These are phyloP conservation scores for Tilletia setariae DNA, from an alignment of 1,284 basidiomycete species.

Conservation along the genomic window DNA sequence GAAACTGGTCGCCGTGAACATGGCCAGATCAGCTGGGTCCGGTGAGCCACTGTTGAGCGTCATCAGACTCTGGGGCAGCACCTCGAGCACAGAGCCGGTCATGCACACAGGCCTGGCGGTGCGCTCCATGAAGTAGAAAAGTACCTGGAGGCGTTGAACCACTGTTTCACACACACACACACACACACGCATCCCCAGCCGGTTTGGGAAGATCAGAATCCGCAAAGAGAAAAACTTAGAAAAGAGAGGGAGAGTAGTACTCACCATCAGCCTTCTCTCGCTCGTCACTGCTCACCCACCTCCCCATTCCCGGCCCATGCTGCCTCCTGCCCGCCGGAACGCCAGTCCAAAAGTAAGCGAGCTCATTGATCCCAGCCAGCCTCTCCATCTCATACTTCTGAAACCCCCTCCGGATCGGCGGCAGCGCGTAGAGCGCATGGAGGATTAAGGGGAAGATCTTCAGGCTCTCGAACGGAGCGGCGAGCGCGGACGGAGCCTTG, in stretches of 20 bases:
- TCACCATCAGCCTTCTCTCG: constrained; percentile 7
- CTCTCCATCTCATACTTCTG: constrained; percentile 8
- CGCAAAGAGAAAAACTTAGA: background rate
- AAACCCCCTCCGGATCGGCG: background rate
- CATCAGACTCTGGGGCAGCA: constrained; percentile 9
- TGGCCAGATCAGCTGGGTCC: constrained; percentile 8
- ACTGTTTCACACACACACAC: no score
- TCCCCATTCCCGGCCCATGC: background rate
- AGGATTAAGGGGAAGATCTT: constrained; percentile 2
- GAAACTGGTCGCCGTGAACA: background rate
- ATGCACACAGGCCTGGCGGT: background rate
- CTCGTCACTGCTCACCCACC: constrained; percentile 5
- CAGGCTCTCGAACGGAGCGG: background rate
- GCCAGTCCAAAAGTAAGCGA: constrained; percentile 5
- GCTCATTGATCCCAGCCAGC: background rate
- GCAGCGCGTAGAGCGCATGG: constrained; percentile 4
- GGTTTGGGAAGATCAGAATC: background rate
- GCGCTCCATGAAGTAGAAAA: constrained; percentile 11
- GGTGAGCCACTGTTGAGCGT: constrained; percentile 3
- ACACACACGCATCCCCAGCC: no score
- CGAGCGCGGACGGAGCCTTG: background rate
- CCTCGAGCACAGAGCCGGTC: constrained; percentile 5
- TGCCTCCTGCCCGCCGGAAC: background rate
- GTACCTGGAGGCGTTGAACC: constrained; percentile 3
- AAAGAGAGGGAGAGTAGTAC: background rate